Evolutionary conservation across 2,329 filamentous ascomycete species (phyloP), one percentile per base, ranked within the genome.

Genomic region (Podosphaera leucotricha): DNA sequence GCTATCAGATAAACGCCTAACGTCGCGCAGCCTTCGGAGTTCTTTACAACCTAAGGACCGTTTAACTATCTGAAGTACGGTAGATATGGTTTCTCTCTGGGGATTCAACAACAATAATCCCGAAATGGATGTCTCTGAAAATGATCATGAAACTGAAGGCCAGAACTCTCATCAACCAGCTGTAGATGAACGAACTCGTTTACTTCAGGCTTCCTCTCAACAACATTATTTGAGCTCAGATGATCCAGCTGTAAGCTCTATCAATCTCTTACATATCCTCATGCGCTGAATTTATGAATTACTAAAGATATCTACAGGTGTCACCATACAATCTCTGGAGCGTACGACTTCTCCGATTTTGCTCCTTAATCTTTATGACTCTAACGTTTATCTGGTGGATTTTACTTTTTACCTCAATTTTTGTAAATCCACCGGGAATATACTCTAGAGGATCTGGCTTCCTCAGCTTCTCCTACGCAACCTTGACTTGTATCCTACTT

Each of bases 301-400:
- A 44, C 52, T 54, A 46, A 55, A 50, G 36, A 52, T 2, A 38
- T 24, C 30, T 8, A n/a, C 36, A 59, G 57, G 77, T 82, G 20
- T 82, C 84, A 2, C 90, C 90, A 0, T 94, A 94, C 64, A 98
- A 98, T 54, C 72, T 95, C 33, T 93, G 85, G 79, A 83, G 75
- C 47, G 80, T 98, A 42, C 78, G 90, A 16, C 72, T 80, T 40
- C 66, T 90, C 44, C 75, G 85, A 57, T 82, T 77, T 56, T 60
- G 90, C 48, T 87, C 84, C 4, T 66, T 92, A 45, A 54, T 83
- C 33, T 81, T 94, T 56, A 66, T 87, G 11, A 43, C 75, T 43
- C 58, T 86, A 53, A 81, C 76, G 45, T 84, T 92, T 55, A 55
- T 84, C n/a, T 95, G 87, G 87, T 95, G 90, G 87, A 70, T 83